Evolutionary conservation across 2,329 filamentous ascomycete genomes (phyloP).

Genomic region (Emmonsia crescens): DNA sequence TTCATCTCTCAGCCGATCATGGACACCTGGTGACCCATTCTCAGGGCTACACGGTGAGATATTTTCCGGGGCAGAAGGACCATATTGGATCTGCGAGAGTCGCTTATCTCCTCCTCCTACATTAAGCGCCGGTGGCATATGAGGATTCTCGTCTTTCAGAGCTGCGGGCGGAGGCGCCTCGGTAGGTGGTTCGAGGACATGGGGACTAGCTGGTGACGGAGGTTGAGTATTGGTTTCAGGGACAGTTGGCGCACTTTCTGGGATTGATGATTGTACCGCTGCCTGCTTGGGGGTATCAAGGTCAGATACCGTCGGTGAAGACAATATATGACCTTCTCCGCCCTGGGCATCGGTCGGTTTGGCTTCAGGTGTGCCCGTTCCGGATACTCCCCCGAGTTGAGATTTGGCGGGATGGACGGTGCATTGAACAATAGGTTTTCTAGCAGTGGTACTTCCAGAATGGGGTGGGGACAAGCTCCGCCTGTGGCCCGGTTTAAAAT

Average conservation of each 20-base stretch:
- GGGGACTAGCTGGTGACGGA: not conserved
- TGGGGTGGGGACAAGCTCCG: conserved; percentile 49
- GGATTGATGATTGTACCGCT: not conserved
- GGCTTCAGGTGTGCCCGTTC: not conserved
- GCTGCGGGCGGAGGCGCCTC: conserved; percentile 22
- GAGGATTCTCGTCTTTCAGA: conserved; percentile 21
- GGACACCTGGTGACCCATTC: conserved; percentile 28
- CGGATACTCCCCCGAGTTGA: conserved; percentile 31
- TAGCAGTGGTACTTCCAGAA: conserved; percentile 50
- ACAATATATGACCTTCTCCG: not conserved
- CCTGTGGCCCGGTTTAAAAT: conserved; percentile 44
- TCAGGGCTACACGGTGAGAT: conserved; percentile 25
- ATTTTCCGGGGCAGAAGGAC: conserved; percentile 21
- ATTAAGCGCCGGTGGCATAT: conserved; percentile 1
- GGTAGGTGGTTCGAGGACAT: not conserved
- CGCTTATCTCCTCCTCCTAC: not conserved
- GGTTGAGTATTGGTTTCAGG: not conserved
- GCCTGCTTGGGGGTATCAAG: not conserved
- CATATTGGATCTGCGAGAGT: not conserved
- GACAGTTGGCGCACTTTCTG: not conserved
- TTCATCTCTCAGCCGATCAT: conserved; percentile 36
- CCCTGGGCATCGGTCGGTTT: not conserved
- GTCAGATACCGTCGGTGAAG: not conserved
- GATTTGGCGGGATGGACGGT: conserved; percentile 29
- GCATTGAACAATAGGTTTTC: conserved; percentile 43